These are phyloP conservation scores for Serendipita vermifera DNA, from an alignment of 768 basidiomycete species.

Conservation along the genomic window DNA sequence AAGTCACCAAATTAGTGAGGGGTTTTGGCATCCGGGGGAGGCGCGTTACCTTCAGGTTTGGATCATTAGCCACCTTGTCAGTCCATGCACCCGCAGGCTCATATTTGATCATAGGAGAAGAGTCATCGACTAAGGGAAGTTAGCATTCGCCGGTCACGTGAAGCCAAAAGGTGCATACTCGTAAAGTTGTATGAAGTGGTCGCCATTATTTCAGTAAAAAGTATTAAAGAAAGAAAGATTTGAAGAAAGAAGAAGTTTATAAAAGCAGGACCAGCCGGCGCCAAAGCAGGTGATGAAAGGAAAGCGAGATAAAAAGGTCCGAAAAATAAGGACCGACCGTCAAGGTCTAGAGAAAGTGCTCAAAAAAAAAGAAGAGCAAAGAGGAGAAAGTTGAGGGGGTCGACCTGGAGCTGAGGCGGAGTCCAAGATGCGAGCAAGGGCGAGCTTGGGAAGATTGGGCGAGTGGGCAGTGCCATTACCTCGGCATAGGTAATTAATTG, in stretches of 20 bases:
- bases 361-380: conserved; percentile 1
- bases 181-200: neutral
- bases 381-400: neutral
- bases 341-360: conserved; percentile 4
- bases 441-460: neutral
- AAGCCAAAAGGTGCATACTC: neutral
- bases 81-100: neutral
- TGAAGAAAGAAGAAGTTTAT: neutral
- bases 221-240: neutral
- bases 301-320: conserved; percentile 1
- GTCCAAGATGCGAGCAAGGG: neutral
- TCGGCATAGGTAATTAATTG: too few relatives aligned
- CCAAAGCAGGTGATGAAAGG: neutral
- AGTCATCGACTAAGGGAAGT: neutral
- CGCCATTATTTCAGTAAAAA: too few relatives aligned
- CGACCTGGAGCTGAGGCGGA: neutral
- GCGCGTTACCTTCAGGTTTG: neutral
- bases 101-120: conserved; percentile 1
- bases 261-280: conserved; percentile 6
- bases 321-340: neutral
- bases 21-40: neutral
- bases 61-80: neutral
- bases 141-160: neutral
- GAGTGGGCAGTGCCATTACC: neutral
- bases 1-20: neutral